Evolutionary conservation across 441 rosid genomes (phyloP), one percentile per base, ranked within the genome.

Genomic region (Gossypium armourianum): DNA sequence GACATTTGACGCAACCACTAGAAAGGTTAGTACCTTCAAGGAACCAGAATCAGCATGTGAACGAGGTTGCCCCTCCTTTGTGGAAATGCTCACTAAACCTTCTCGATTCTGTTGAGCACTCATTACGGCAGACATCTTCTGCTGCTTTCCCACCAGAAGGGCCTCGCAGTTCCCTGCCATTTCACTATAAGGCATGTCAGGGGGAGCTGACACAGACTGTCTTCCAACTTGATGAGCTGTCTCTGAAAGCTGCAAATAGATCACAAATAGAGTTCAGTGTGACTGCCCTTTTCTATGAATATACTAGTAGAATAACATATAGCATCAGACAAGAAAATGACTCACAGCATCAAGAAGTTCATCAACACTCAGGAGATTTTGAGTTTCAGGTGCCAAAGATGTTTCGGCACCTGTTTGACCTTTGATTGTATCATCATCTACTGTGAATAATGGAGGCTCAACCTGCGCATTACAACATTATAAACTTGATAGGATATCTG

Each of bases 141-240:
- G 81, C 77, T 87, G 90, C 78, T 90, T 92, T 69, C 90, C 98
- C 63, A 74, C 72, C n/a, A 83, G 80, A 78, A 92, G 91, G 40
- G 95, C 94, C 72, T 90, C 97, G 24, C 97, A 89, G 47, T 90
- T 87, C 52, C 86, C 87, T 8, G 93, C 95, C 89, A 92, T 88
- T 75, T 92, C 90, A 72, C 79, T 78, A 75, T 88, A 89, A 45
- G 95, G 87, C 86, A 86, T 81, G 79, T 85, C 86, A 64, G 84
- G 81, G 17, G 89, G 86, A 50, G 84, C 70, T 50, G 93, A 83
- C 59, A 83, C 83, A 50, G 96, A 89, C 68, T 78, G 71, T 80
- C 96, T 88, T 71, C 89, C 96, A 52, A 87, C 83, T 76, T 90
- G 88, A 78, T 80, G 68, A 66, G 88, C 81, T 67, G 92, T 85